phyloP scores from a whole-genome alignment of 345 rosid species.

The Cardiospermum halicacabum region DNA sequence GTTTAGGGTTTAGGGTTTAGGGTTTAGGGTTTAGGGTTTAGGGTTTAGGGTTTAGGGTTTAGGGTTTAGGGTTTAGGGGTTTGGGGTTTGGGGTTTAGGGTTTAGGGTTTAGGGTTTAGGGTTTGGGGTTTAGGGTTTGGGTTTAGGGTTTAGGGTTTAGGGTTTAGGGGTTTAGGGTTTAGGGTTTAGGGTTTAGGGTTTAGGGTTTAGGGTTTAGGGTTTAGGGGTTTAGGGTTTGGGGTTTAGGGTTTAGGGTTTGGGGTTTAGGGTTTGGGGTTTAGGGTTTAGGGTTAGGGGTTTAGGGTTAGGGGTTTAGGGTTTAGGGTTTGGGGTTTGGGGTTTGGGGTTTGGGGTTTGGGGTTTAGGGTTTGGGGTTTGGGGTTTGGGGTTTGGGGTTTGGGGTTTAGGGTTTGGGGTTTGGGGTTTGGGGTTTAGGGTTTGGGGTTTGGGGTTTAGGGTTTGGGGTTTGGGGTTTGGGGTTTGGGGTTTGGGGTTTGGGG shows the following conservation, averaged over 20 bases:
- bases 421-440: slow-evolving; percentile 19
- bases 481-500: slow-evolving; percentile 8
- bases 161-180: slow-evolving; percentile 18
- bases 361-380: slow-evolving; percentile 15
- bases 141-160: slow-evolving; percentile 15
- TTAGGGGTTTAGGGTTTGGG: slow-evolving; percentile 20
- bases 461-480: slow-evolving; percentile 18
- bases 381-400: slow-evolving; percentile 14
- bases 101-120: slow-evolving; percentile 11
- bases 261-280: slow-evolving; percentile 13
- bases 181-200: slow-evolving; percentile 17
- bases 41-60: slow-evolving; percentile 14
- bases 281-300: slow-evolving; percentile 18
- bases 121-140: slow-evolving; percentile 12
- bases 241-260: slow-evolving; percentile 14
- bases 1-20: too few species aligned
- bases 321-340: slow-evolving; percentile 17
- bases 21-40: too few species aligned
- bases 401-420: slow-evolving; percentile 18
- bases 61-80: slow-evolving; percentile 22
- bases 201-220: slow-evolving; percentile 19
- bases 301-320: slow-evolving; percentile 17
- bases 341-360: slow-evolving; percentile 16
- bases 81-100: slow-evolving; percentile 21
- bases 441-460: slow-evolving; percentile 16